Evolutionary conservation across 805 yeast genomes (phyloP), one percentile per base, ranked within the genome.

Genomic region (Barnettozyma sp.): DNA sequence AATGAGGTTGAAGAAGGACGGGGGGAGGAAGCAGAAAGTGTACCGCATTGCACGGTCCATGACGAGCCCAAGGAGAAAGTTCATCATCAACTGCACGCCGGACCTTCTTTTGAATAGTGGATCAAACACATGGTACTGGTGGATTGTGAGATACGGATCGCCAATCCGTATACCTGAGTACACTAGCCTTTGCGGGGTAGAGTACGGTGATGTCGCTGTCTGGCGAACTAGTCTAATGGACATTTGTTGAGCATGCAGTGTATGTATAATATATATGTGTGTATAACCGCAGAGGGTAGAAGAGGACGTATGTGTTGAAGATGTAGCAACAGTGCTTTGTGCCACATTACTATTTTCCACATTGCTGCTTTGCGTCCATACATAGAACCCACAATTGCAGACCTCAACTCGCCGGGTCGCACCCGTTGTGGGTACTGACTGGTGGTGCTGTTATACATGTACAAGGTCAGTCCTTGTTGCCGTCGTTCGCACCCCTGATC

Each of bases 401-500:
- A n/a, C n/a, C n/a, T n/a, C n/a, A n/a, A n/a, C n/a, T n/a, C n/a
- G n/a, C n/a, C n/a, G n/a, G n/a, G n/a, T n/a, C n/a, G n/a, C n/a
- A n/a, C n/a, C n/a, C n/a, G n/a, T n/a, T n/a, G n/a, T n/a, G n/a
- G n/a, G n/a, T n/a, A n/a, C n/a, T n/a, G n/a, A n/a, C n/a, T n/a
- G n/a, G n/a, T n/a, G n/a, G n/a, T n/a, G n/a, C n/a, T n/a, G n/a
- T n/a, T n/a, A n/a, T n/a, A n/a, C n/a, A n/a, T n/a, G n/a, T n/a
- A n/a, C n/a, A n/a, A n/a, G n/a, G n/a, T n/a, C n/a, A n/a, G n/a
- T n/a, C n/a, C n/a, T n/a, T n/a, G n/a, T n/a, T n/a, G n/a, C n/a
- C n/a, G n/a, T n/a, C n/a, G n/a, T n/a, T n/a, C n/a, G 29, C 41
- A 4, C 73, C 73, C 30, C 64, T 57, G 14, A 78, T 64, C 86